Percentiles rank a stretch among this genome's conserved stretches.
phyloP scores from a whole-genome alignment of 495 filamentous ascomycete species.

The Talaromyces borbonicus region DNA sequence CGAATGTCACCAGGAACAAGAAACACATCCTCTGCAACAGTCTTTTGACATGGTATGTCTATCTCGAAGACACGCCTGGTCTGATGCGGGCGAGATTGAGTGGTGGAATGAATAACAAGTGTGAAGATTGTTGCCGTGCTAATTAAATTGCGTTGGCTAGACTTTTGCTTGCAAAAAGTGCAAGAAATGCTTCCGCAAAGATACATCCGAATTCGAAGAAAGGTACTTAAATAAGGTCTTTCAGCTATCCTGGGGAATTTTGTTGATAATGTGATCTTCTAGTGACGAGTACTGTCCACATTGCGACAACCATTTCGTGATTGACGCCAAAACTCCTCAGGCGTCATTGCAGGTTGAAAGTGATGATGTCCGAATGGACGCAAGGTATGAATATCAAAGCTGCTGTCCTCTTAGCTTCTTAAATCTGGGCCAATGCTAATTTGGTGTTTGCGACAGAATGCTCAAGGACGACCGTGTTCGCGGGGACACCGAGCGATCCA shows the following conservation, averaged over 20 bases:
- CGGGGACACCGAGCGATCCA: constrained; percentile 46
- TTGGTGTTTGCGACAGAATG: constrained; percentile 46
- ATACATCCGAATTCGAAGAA: constrained; percentile 84
- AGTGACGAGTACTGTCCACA: constrained; percentile 99
- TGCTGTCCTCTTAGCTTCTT: background rate
- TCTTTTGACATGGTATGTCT: constrained; percentile 63
- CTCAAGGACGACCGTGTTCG: constrained; percentile 83
- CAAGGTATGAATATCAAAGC: constrained; percentile 33
- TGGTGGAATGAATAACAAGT: too few relatives aligned
- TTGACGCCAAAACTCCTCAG: constrained; percentile 78
- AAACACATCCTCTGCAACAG: constrained; percentile 66
- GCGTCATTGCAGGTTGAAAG: constrained; percentile 75
- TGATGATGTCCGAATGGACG: constrained; percentile 76
- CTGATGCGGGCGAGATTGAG: background rate
- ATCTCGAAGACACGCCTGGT: background rate
- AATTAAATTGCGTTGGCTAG: constrained; percentile 16
- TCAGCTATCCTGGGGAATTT: too few relatives aligned
- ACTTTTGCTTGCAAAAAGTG: constrained; percentile 96
- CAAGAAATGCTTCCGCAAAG: constrained; percentile 94
- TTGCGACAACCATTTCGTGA: constrained; percentile 95
- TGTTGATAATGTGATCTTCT: constrained; percentile 1
- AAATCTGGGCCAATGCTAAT: background rate
- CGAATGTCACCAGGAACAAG: constrained; percentile 80
- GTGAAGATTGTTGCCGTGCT: too few relatives aligned
- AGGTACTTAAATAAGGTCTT: too few relatives aligned